phyloP scores from a whole-genome alignment of 768 basidiomycete genomes.

The Leccinum broughii region DNA sequence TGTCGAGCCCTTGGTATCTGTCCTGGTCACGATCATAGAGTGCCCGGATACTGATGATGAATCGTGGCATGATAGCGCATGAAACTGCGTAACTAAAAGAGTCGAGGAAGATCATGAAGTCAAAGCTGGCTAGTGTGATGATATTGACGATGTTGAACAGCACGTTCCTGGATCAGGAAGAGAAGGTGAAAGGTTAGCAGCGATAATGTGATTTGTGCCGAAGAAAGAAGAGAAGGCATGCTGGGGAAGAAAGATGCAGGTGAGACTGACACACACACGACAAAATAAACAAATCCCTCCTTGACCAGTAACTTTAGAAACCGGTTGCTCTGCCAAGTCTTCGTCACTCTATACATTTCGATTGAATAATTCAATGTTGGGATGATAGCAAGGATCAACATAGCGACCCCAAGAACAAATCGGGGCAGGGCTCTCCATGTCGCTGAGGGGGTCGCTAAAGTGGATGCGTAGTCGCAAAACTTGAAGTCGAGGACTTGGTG shows the following conservation, averaged over 20 bases:
- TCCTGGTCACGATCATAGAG: background rate
- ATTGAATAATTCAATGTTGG: background rate
- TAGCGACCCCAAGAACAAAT: background rate
- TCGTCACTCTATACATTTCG: background rate
- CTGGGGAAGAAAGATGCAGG: background rate
- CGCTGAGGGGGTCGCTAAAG: background rate
- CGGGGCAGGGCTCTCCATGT: background rate
- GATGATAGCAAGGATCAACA: background rate
- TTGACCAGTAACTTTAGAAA: background rate
- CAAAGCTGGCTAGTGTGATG: background rate
- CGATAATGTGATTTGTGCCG: no score
- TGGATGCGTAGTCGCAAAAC: background rate
- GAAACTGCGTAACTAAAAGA: background rate
- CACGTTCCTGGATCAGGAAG: background rate
- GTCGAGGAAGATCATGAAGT: background rate
- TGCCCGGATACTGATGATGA: constrained; percentile 1
- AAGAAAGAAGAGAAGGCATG: background rate
- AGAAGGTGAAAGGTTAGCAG: background rate
- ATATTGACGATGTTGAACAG: background rate
- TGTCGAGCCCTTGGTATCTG: background rate
- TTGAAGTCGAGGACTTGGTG: background rate
- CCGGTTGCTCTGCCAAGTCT: background rate
- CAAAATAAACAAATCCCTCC: background rate
- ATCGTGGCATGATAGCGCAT: background rate
- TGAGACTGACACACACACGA: background rate